Evolutionary conservation across 495 filamentous ascomycete species (phyloP).

Genomic region (Trichoderma reesei): DNA sequence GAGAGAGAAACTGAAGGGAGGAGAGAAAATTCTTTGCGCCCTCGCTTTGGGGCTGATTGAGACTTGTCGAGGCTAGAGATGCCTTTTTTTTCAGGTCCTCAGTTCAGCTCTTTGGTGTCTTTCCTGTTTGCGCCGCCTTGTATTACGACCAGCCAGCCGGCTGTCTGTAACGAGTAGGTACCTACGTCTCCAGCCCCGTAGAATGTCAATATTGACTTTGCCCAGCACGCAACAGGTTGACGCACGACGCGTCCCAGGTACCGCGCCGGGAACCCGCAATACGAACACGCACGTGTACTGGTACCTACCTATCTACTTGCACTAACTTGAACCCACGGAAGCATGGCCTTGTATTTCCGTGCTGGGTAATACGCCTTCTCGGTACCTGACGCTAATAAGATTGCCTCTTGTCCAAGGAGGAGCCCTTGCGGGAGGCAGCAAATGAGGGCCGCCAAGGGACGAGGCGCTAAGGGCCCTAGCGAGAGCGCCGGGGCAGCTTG

Average conservation of each 20-base stretch:
- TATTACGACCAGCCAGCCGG: too few species aligned
- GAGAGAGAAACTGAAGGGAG: background rate
- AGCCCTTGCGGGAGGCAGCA: background rate
- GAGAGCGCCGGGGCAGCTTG: background rate
- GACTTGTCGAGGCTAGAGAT: background rate
- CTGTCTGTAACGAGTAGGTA: too few species aligned
- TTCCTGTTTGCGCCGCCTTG: too few species aligned
- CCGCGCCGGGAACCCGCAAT: background rate
- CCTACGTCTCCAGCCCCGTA: too few species aligned
- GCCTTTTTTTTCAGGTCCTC: too few species aligned
- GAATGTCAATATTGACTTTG: background rate
- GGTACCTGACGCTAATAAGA: conserved; percentile 5
- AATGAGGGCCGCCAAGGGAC: background rate
- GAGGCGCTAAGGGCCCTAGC: background rate
- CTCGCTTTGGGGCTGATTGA: background rate
- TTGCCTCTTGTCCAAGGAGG: background rate
- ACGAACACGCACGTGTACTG: background rate
- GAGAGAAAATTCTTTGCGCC: background rate
- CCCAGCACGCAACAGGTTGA: background rate
- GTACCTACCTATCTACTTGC: background rate
- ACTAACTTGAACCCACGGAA: too few species aligned
- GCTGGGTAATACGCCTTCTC: background rate
- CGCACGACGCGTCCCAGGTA: background rate
- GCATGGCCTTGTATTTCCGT: too few species aligned
- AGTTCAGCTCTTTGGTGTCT: too few species aligned